Evolutionary conservation across 176 grass and related monocot species (phyloP).

Genomic region (Oryza longistaminata): DNA sequence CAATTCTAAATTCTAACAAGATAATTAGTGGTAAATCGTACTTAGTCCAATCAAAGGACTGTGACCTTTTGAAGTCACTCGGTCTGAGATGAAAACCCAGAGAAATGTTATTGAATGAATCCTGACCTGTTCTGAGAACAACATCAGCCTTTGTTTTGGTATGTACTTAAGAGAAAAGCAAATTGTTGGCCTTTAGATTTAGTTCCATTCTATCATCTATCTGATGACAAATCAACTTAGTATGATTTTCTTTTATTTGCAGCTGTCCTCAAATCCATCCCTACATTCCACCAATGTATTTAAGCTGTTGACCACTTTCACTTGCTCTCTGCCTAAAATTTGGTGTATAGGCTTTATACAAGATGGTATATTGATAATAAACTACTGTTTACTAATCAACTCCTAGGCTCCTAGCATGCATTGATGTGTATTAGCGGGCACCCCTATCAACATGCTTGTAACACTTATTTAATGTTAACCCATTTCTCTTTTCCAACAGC

Average conservation of each 20-base stretch:
- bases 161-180: background rate
- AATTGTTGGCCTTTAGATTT: background rate
- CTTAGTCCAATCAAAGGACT: background rate
- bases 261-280: background rate
- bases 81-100: background rate
- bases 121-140: background rate
- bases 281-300: background rate
- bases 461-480: background rate
- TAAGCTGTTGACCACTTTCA: background rate
- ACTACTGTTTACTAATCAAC: background rate
- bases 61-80: background rate
- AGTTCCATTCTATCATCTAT: background rate
- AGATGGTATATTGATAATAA: background rate
- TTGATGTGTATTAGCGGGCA: constrained; percentile 5
- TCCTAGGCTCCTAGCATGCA: background rate
- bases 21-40: background rate
- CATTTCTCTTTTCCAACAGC: background rate
- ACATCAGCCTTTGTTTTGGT: background rate
- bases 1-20: background rate
- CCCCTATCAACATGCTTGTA: background rate
- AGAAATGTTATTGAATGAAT: background rate
- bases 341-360: background rate
- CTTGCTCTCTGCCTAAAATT: background rate
- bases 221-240: background rate
- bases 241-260: background rate